Evolutionary conservation across 2,329 filamentous ascomycete genomes (phyloP).

Genomic region (Aspergillus terreus): DNA sequence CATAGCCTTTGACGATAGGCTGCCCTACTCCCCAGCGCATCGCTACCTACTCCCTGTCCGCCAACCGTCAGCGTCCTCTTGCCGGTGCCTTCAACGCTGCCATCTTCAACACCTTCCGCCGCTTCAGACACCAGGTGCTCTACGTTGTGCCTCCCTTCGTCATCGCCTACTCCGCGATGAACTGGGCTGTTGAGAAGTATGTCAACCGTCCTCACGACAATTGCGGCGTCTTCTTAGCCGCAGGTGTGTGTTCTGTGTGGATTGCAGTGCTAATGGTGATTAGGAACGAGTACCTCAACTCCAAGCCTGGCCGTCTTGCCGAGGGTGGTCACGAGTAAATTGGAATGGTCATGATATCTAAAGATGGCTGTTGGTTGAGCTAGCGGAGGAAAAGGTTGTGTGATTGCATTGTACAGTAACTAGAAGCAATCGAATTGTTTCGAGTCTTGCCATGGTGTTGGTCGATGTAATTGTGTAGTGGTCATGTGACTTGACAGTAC

Average conservation of each 20-base stretch:
- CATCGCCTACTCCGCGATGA: conserved; percentile 74
- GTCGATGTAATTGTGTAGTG: not conserved
- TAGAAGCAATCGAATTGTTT: conserved; percentile 34
- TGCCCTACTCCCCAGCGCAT: conserved; percentile 53
- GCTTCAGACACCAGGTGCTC: conserved; percentile 79
- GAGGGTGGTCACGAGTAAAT: conserved; percentile 34
- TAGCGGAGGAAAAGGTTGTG: conserved; percentile 7
- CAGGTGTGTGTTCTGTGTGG: too few species aligned
- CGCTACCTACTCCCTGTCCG: conserved; percentile 68
- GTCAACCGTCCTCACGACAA: conserved; percentile 21
- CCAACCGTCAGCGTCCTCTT: conserved; percentile 86
- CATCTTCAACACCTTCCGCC: conserved; percentile 92
- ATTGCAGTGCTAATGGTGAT: not conserved
- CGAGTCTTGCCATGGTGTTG: conserved; percentile 1
- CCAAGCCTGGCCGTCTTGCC: conserved; percentile 44
- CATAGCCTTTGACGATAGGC: conserved; percentile 16
- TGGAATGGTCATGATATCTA: conserved; percentile 4
- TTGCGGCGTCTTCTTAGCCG: not conserved
- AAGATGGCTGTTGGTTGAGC: not conserved
- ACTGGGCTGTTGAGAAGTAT: conserved; percentile 90
- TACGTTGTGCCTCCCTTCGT: conserved; percentile 81
- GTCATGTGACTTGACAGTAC: too few species aligned
- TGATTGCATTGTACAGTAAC: conserved; percentile 40
- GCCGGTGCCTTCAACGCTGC: conserved; percentile 74
- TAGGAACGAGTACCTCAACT: conserved; percentile 51